Evolutionary conservation across 208 protist genomes (phyloP), one percentile per base, ranked within the genome.

Genomic region (Leishmania aethiopica): DNA sequence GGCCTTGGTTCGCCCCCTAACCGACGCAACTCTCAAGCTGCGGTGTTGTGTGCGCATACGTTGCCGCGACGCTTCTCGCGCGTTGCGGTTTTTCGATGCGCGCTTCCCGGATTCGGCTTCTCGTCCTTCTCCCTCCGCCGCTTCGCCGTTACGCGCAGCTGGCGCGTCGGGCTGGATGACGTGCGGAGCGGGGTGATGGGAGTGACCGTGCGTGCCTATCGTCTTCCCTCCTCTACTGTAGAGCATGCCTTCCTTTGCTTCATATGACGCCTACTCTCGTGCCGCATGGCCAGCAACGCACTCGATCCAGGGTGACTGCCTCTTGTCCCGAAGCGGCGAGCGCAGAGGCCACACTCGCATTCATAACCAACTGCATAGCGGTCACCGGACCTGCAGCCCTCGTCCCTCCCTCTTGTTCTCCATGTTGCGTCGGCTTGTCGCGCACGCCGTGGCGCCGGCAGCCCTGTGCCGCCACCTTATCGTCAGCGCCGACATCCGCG

Each of bases 401-500:
- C 22, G 25, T 32, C 0, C 45, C 8, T 17, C 19, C 28, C 45
- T 4, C 70, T 19, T n/a, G 37, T 19, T 55, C 45, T 37, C 45
- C n/a, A 86, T 86, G 83, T 19, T 86, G 4, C 83, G 83, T 47
- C 78, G 83, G 0, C 49, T 73, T 11, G 64, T 86, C 8, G 13
- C 60, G 17, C 70, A 69, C 42, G 75, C 66, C n/a, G 35, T 72
- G 6, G 75, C 42, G 1, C 78, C 78, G 55, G 66, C 47, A 7
- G 64, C 45, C 57, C 59, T 75, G 45, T 83, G 83, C 66, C 60
- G 83, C 3, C 37, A 80, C 37, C 64, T 86, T 10, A 88, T 80
- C 28, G 49, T 96, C 32, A 86, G 79, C 47, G 78, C 71, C 7
- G 89, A 93, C 35, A 84, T 75, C 8, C 91, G 93, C 49, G 93